A percentile compares a stretch with the other conserved stretches of the same genome.
These are phyloP conservation scores for Dalechampia spathulata DNA, from an alignment of 441 rosid genomes.

Conservation along the genomic window DNA sequence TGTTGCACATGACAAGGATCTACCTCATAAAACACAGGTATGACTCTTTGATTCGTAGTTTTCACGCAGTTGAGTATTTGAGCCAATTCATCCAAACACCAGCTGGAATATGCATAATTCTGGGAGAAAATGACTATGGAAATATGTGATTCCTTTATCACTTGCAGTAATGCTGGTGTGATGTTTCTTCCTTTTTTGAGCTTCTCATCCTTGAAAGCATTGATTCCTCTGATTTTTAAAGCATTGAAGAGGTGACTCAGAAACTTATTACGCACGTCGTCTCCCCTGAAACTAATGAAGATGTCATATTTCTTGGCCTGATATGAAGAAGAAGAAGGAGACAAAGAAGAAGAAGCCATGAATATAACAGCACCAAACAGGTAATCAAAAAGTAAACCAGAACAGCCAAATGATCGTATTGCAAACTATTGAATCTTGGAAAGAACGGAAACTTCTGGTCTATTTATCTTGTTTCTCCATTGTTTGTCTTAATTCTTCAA, in stretches of 20 bases:
- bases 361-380: no score
- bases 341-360: background rate
- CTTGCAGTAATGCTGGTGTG: background rate
- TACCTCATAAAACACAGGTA: conserved; percentile 11
- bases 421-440: no score
- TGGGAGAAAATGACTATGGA: conserved; percentile 19
- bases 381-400: no score
- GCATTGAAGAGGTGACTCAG: background rate
- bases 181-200: conserved; percentile 5
- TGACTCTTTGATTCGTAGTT: background rate
- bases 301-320: background rate
- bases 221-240: background rate
- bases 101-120: conserved; percentile 13
- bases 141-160: conserved; percentile 12
- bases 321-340: no score
- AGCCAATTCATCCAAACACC: background rate
- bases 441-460: no score
- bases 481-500: no score
- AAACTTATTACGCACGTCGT: background rate
- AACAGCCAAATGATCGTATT: no score
- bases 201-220: background rate
- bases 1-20: conserved; percentile 19
- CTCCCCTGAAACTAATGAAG: conserved; percentile 5
- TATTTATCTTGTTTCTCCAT: no score
- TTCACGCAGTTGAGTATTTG: conserved; percentile 16